These are phyloP conservation scores for Vigna hirtella DNA, from an alignment of 306 rosid genomes.

Conservation along the genomic window DNA sequence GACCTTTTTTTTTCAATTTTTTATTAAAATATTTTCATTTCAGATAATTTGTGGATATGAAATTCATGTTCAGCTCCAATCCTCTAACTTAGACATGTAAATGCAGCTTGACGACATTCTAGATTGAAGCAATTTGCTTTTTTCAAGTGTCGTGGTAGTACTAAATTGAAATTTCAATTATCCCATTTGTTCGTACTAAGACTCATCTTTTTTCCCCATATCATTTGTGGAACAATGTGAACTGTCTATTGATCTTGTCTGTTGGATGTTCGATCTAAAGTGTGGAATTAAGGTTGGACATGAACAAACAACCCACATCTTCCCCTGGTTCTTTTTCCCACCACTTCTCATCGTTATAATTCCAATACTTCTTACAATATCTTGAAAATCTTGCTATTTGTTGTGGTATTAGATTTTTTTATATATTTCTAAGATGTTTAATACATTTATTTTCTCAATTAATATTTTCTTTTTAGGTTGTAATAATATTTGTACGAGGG, in stretches of 20 bases:
- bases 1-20: not conserved
- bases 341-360: not conserved
- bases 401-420: not conserved
- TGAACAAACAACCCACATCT: not conserved
- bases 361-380: not conserved
- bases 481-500: not conserved
- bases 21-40: not conserved
- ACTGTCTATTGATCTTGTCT: not conserved
- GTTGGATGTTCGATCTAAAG: not conserved
- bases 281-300: not conserved
- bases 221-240: slow-evolving; percentile 2
- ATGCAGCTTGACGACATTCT: slow-evolving; percentile 3
- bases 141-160: not conserved
- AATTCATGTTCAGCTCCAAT: not conserved
- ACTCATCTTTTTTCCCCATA: not conserved
- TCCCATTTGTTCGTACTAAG: not conserved
- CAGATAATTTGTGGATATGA: not conserved
- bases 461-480: not conserved
- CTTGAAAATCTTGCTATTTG: not conserved
- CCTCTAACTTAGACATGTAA: not conserved
- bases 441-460: not conserved
- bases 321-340: not conserved
- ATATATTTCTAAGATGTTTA: not conserved
- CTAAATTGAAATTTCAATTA: no score
- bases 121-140: not conserved